These are phyloP conservation scores for Cryptosporidium muris DNA, from an alignment of 169 alveolate genomes.

Conservation along the genomic window DNA sequence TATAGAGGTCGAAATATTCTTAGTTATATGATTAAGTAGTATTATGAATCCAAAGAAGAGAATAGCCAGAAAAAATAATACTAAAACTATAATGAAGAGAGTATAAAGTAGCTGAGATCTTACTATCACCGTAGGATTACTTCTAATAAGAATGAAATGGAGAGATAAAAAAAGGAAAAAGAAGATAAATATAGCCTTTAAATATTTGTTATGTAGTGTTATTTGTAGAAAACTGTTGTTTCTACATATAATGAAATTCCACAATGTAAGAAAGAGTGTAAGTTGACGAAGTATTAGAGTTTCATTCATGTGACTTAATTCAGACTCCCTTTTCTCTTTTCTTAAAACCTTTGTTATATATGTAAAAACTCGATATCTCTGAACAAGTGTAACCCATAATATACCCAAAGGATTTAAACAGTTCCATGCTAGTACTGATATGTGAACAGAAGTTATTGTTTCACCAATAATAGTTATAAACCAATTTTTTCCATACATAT, in stretches of 20 bases:
- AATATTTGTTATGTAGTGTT: slow-evolving; percentile 50
- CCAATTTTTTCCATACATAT: slow-evolving; percentile 6
- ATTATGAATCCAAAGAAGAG: slow-evolving; percentile 12
- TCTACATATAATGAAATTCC: slow-evolving; percentile 44
- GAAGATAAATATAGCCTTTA: slow-evolving; percentile 22
- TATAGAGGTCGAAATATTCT: slow-evolving; percentile 54
- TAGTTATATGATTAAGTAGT: slow-evolving; percentile 29
- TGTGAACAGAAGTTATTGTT: background rate
- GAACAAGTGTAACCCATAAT: slow-evolving; percentile 47
- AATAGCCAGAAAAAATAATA: background rate
- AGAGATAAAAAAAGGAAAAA: slow-evolving; percentile 21
- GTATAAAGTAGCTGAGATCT: slow-evolving; percentile 55
- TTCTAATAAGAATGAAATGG: slow-evolving; percentile 27
- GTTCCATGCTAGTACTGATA: slow-evolving; percentile 34
- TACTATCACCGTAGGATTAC: background rate
- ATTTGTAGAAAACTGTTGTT: slow-evolving; percentile 63
- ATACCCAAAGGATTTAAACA: slow-evolving; percentile 53
- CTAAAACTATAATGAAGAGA: slow-evolving; percentile 3
- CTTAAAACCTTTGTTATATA: slow-evolving; percentile 19
- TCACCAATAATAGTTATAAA: slow-evolving; percentile 17
- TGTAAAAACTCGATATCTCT: slow-evolving; percentile 22
- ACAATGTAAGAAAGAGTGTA: slow-evolving; percentile 47
- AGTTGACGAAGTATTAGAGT: slow-evolving; percentile 42
- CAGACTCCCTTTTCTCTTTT: slow-evolving; percentile 17
- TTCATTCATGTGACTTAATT: slow-evolving; percentile 31